These are phyloP conservation scores for Suillus tomentosus DNA, from an alignment of 768 basidiomycete genomes.

Conservation along the genomic window DNA sequence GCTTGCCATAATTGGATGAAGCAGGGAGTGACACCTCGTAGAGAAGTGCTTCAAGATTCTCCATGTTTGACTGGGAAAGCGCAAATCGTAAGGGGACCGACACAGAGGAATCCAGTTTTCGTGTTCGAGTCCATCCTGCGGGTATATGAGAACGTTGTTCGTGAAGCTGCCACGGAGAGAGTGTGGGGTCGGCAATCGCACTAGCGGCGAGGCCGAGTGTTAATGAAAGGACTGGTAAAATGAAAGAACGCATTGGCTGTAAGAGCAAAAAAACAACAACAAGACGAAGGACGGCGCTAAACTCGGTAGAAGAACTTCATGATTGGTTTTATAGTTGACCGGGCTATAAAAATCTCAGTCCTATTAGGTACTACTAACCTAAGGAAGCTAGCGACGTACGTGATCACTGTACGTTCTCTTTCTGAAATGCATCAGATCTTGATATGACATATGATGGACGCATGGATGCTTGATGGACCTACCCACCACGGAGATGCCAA, in stretches of 20 bases:
- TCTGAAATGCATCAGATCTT: background rate
- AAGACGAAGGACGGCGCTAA: background rate
- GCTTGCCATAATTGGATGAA: slow-evolving; percentile 47
- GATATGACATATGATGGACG: background rate
- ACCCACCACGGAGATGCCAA: background rate
- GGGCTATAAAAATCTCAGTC: background rate
- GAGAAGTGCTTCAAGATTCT: slow-evolving; percentile 42
- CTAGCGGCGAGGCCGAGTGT: slow-evolving; percentile 8
- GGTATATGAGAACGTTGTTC: slow-evolving; percentile 43
- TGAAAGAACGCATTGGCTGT: slow-evolving; percentile 16
- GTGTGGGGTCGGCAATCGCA: slow-evolving; percentile 19
- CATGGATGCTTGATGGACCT: background rate
- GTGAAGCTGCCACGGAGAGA: slow-evolving; percentile 44
- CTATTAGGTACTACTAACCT: too few species aligned
- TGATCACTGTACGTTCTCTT: background rate
- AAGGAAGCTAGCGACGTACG: background rate
- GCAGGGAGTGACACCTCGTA: slow-evolving; percentile 45
- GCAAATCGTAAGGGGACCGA: slow-evolving; percentile 48
- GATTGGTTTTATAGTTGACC: background rate
- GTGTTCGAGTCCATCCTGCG: slow-evolving; percentile 37
- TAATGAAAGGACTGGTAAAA: slow-evolving; percentile 11
- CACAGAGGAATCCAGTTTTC: slow-evolving; percentile 33
- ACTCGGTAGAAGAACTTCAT: slow-evolving; percentile 28
- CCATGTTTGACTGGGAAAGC: slow-evolving; percentile 43
- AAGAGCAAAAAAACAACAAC: slow-evolving; percentile 8